Evolutionary conservation across 345 rosid genomes (phyloP).

Genomic region (Gynandropsis gynandra): DNA sequence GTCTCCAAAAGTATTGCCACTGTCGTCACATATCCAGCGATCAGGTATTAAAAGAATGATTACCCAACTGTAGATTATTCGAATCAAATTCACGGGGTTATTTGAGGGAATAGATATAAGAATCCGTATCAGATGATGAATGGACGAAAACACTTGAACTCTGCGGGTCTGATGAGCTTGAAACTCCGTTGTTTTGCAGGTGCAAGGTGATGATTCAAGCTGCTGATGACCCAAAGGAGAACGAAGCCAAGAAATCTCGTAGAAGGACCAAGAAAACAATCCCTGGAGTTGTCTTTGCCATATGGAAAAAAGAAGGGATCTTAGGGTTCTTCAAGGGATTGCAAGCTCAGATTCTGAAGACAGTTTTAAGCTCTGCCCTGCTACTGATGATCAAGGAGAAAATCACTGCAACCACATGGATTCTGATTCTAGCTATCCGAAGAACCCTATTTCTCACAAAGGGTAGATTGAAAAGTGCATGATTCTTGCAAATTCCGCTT

Average conservation of each 20-base stretch:
- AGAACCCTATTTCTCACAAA: constrained; percentile 39
- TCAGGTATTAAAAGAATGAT: constrained; percentile 40
- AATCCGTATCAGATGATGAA: too few species aligned
- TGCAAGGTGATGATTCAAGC: constrained; percentile 93
- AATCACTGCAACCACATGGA: constrained; percentile 71
- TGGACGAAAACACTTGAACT: too few species aligned
- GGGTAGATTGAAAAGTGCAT: constrained; percentile 37
- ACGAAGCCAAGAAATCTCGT: constrained; percentile 28
- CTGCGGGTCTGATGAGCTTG: too few species aligned
- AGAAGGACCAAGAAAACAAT: constrained; percentile 40
- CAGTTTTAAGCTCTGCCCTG: constrained; percentile 90
- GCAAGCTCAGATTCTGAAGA: constrained; percentile 87
- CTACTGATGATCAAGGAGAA: constrained; percentile 94
- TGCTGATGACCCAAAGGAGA: constrained; percentile 45
- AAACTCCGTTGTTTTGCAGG: constrained; percentile 29
- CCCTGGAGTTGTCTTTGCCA: constrained; percentile 41
- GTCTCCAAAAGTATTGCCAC: constrained; percentile 84
- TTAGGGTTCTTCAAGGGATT: constrained; percentile 85
- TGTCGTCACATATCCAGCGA: constrained; percentile 79
- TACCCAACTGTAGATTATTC: too few species aligned
- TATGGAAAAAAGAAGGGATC: constrained; percentile 75
- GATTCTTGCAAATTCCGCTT: not conserved
- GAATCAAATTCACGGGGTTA: too few species aligned
- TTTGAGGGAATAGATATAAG: too few species aligned
- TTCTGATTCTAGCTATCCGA: constrained; percentile 56